phyloP scores from a whole-genome alignment of 495 filamentous ascomycete species.

The Lichina pygmaea region DNA sequence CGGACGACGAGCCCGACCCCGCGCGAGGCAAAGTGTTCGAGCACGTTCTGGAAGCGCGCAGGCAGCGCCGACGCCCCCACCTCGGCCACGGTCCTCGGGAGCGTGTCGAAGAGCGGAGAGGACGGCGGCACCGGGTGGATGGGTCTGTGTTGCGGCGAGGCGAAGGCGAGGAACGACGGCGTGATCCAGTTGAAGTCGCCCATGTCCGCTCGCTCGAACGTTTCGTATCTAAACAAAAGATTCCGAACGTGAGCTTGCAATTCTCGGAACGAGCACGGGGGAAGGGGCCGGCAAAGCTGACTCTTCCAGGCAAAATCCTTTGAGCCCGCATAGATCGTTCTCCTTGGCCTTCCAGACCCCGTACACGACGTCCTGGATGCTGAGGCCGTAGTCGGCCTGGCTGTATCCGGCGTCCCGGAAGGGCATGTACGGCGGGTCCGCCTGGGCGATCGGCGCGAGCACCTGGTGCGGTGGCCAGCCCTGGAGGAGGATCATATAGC shows the following conservation, averaged over 20 bases:
- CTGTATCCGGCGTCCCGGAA: slow-evolving; percentile 97
- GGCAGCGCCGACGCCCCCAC: slow-evolving; percentile 39
- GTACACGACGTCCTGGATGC: slow-evolving; percentile 90
- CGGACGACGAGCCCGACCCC: slow-evolving; percentile 84
- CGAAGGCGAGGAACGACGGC: slow-evolving; percentile 83
- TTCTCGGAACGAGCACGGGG: background rate
- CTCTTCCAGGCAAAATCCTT: slow-evolving; percentile 83
- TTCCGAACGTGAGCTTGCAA: background rate
- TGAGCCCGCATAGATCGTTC: slow-evolving; percentile 60
- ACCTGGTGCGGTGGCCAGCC: slow-evolving; percentile 94
- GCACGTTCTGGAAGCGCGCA: slow-evolving; percentile 77
- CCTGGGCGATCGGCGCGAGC: slow-evolving; percentile 86
- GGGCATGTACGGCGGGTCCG: slow-evolving; percentile 90
- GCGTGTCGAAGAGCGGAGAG: slow-evolving; percentile 39
- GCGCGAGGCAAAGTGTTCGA: slow-evolving; percentile 61
- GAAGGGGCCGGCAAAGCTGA: slow-evolving; percentile 16
- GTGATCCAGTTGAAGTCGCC: slow-evolving; percentile 99
- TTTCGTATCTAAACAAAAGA: slow-evolving; percentile 62
- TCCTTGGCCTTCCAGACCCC: slow-evolving; percentile 98
- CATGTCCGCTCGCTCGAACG: slow-evolving; percentile 84
- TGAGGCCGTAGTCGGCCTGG: slow-evolving; percentile 86
- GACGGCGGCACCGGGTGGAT: slow-evolving; percentile 36
- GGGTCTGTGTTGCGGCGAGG: slow-evolving; percentile 68
- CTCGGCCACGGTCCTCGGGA: slow-evolving; percentile 41
- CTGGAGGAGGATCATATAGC: slow-evolving; percentile 98